These are phyloP conservation scores for Penicillium sp. DNA, from an alignment of 2,329 filamentous ascomycete species.

Conservation along the genomic window DNA sequence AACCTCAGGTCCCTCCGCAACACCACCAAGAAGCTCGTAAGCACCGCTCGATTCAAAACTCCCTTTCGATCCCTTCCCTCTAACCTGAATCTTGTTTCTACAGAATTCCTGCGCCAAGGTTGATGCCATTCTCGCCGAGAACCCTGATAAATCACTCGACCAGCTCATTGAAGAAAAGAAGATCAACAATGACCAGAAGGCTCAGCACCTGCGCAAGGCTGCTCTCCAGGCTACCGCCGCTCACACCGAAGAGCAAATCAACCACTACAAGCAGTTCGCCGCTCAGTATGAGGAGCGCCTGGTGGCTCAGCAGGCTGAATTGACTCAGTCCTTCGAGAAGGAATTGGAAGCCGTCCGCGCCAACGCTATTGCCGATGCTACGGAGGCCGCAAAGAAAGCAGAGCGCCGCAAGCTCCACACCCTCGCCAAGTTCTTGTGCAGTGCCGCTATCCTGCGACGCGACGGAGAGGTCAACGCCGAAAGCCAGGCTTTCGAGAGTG, in stretches of 20 bases:
- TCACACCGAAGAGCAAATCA: slow-evolving; percentile 63
- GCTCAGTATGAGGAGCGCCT: slow-evolving; percentile 60
- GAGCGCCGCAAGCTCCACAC: slow-evolving; percentile 59
- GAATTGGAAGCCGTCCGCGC: slow-evolving; percentile 58
- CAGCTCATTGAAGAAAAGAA: slow-evolving; percentile 64
- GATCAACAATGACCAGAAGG: slow-evolving; percentile 67
- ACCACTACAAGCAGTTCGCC: slow-evolving; percentile 62
- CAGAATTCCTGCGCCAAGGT: slow-evolving; percentile 62
- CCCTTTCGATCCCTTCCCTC: background rate
- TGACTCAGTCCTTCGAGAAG: slow-evolving; percentile 57
- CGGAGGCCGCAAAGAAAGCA: slow-evolving; percentile 49
- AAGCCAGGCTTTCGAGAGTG: slow-evolving; percentile 65
- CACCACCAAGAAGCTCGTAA: slow-evolving; percentile 89
- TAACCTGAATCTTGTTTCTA: background rate
- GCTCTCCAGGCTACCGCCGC: slow-evolving; percentile 57
- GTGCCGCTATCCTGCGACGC: slow-evolving; percentile 63
- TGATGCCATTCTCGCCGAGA: slow-evolving; percentile 61
- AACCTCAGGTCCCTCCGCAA: slow-evolving; percentile 80
- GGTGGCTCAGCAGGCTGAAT: slow-evolving; percentile 56
- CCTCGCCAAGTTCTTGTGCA: slow-evolving; percentile 63
- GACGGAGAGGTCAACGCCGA: slow-evolving; percentile 60
- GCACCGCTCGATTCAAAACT: slow-evolving; percentile 36
- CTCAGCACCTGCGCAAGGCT: slow-evolving; percentile 65
- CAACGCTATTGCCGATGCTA: slow-evolving; percentile 52
- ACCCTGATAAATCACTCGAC: slow-evolving; percentile 62